Percentiles rank a stretch among this genome's conserved stretches.
Conservation (phyloP, 1,139 yeast genomes). For the Debaryomyces coudertii region DNA sequence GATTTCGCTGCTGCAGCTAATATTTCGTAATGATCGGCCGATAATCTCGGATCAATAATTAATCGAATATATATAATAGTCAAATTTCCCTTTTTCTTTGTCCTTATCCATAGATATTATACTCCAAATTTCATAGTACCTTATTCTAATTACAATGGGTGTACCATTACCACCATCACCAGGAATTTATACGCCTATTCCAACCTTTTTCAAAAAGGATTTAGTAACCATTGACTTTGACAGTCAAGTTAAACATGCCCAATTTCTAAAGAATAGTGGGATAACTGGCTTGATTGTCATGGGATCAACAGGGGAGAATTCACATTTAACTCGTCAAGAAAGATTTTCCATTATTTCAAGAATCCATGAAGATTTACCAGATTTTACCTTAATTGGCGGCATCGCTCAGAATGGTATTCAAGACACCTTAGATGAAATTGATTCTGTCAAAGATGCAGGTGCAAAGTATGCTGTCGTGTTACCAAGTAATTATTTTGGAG, state of each 20-base stretch:
- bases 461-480: constrained; percentile 49
- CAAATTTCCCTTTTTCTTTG: not conserved
- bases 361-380: constrained; percentile 39
- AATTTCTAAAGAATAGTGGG: constrained; percentile 32
- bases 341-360: constrained; percentile 35
- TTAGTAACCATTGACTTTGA: constrained; percentile 32
- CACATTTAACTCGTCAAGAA: constrained; percentile 47
- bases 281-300: constrained; percentile 37
- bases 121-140: not conserved
- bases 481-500: constrained; percentile 51
- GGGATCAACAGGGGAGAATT: constrained; percentile 51
- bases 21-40: not conserved
- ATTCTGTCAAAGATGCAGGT: constrained; percentile 41
- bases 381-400: constrained; percentile 47
- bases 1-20: too few species aligned
- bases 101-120: not conserved
- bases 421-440: constrained; percentile 43
- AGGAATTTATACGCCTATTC: constrained; percentile 41
- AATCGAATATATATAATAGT: not conserved
- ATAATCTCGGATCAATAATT: not conserved
- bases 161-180: not conserved
- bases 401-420: constrained; percentile 44
- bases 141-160: not conserved
- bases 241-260: constrained; percentile 39
- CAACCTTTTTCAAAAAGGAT: constrained; percentile 40